These are phyloP conservation scores for Erigeron canadensis DNA, from an alignment of 129 eudicot species.

Conservation along the genomic window DNA sequence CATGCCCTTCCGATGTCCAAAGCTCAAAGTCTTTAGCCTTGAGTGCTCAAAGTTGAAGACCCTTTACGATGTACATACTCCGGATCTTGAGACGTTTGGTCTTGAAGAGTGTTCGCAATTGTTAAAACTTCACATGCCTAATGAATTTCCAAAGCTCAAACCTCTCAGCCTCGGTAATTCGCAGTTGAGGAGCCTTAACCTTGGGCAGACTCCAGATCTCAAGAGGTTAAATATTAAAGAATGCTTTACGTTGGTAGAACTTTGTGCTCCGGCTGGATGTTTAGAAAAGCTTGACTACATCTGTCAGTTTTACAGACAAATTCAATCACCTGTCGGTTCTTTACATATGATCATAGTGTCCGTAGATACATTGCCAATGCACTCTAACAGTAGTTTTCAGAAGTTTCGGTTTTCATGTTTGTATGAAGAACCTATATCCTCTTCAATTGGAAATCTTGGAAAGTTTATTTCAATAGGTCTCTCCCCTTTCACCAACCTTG, in stretches of 20 bases:
- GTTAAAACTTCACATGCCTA: not conserved
- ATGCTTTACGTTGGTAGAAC: not conserved
- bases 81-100: not conserved
- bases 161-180: not conserved
- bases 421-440: too few species aligned
- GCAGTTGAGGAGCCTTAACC: not conserved
- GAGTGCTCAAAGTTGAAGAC: not conserved
- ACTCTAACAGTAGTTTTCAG: too few species aligned
- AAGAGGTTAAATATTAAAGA: not conserved
- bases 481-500: not conserved
- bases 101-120: slow-evolving; percentile 7
- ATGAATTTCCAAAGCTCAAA: not conserved
- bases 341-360: not conserved
- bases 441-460: not conserved
- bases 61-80: not conserved
- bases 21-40: not conserved
- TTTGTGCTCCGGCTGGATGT: not conserved
- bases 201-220: not conserved
- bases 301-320: not conserved
- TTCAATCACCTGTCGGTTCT: not conserved
- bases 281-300: too few species aligned
- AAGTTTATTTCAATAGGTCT: not conserved
- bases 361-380: too few species aligned
- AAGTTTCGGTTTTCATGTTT: too few species aligned
- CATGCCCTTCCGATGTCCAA: not conserved